phyloP scores from a whole-genome alignment of 331 rosid species.

The Acacia pycnantha region DNA sequence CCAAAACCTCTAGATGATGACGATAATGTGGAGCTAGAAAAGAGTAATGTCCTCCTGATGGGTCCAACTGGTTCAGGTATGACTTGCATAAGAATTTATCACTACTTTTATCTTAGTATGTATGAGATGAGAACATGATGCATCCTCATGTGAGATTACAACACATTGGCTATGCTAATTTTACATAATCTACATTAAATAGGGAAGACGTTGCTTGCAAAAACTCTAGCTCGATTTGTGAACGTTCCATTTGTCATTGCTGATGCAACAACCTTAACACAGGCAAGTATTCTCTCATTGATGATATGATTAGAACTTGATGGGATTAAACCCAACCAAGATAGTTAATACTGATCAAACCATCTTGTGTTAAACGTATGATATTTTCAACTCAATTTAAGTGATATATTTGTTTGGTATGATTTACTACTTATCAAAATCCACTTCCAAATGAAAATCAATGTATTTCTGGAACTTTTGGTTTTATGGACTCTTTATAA shows the following conservation, averaged over 20 bases:
- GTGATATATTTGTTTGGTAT: not conserved
- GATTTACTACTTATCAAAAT: not conserved
- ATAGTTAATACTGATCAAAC: constrained; percentile 11
- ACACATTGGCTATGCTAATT: constrained; percentile 30
- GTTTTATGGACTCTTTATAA: constrained; percentile 3
- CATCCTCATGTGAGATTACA: not conserved
- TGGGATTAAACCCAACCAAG: not conserved
- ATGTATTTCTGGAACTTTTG: constrained; percentile 4
- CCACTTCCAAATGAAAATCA: constrained; percentile 12
- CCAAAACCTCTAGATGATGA: constrained; percentile 51
- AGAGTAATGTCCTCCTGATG: constrained; percentile 94
- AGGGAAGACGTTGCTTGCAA: constrained; percentile 94
- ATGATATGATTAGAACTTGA: constrained; percentile 11
- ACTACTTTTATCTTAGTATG: not conserved
- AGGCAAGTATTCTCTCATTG: constrained; percentile 48
- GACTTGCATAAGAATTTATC: not conserved
- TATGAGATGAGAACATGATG: not conserved
- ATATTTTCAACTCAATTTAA: not conserved
- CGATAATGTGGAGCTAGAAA: constrained; percentile 77
- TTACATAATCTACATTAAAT: constrained; percentile 34
- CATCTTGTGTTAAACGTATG: not conserved
- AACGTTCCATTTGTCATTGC: constrained; percentile 92
- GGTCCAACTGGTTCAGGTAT: constrained; percentile 96
- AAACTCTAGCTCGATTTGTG: constrained; percentile 88
- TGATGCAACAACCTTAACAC: constrained; percentile 91